A percentile compares a stretch with the other conserved stretches of the same genome.
phyloP scores from a whole-genome alignment of 371 early-diverging fungal genomes.

The Haplosporangium sp. region DNA sequence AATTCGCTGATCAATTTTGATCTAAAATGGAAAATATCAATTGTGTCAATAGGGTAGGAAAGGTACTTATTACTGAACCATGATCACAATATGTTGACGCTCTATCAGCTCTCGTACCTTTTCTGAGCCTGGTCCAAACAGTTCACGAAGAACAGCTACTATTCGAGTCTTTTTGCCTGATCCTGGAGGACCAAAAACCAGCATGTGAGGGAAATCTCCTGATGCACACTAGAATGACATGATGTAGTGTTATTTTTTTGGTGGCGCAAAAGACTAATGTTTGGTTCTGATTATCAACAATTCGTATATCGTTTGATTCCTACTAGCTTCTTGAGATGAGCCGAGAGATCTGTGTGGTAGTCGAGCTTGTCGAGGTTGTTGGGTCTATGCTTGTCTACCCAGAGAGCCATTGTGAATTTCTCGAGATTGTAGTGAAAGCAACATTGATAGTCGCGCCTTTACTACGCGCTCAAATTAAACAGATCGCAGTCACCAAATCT shows the following conservation, averaged over 20 bases:
- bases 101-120: constrained; percentile 67
- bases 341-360: constrained; percentile 82
- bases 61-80: no score
- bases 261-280: constrained; percentile 13
- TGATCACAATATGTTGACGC: no score
- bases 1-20: constrained; percentile 89
- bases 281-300: not conserved
- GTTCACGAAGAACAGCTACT: constrained; percentile 82
- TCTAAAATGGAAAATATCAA: constrained; percentile 56
- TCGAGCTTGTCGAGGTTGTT: constrained; percentile 86
- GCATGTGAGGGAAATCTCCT: constrained; percentile 94
- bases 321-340: constrained; percentile 85
- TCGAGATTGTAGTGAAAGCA: not conserved
- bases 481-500: no score
- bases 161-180: constrained; percentile 98
- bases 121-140: constrained; percentile 94
- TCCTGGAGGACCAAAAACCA: constrained; percentile 97
- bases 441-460: constrained; percentile 6
- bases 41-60: no score
- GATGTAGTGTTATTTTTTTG: constrained; percentile 4
- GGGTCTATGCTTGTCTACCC: constrained; percentile 98
- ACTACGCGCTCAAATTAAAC: not conserved
- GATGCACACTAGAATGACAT: constrained; percentile 69
- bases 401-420: constrained; percentile 76
- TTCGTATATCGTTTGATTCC: not conserved